These are phyloP conservation scores for Aspergillus tubingensis DNA, from an alignment of 2,329 filamentous ascomycete genomes.

Conservation along the genomic window DNA sequence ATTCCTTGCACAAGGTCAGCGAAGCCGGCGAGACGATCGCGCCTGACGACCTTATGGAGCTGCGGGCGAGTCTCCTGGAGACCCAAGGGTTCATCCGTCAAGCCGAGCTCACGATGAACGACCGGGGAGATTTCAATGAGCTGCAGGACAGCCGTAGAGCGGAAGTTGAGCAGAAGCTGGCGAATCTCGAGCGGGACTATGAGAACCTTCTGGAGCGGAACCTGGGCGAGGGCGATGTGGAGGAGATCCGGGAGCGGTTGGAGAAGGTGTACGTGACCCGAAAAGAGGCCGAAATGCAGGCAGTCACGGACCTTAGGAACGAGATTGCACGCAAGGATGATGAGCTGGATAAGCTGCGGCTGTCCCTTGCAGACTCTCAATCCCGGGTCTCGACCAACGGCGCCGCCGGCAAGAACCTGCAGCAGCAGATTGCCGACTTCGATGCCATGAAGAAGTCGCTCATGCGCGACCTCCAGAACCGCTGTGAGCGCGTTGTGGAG, in stretches of 20 bases:
- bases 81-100: constrained; percentile 91
- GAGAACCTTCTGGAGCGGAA: constrained; percentile 79
- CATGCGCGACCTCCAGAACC: constrained; percentile 97
- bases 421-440: constrained; percentile 98
- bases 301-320: constrained; percentile 73
- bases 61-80: constrained; percentile 78
- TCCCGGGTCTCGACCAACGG: constrained; percentile 60
- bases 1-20: constrained; percentile 74
- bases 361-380: constrained; percentile 72
- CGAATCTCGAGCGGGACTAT: constrained; percentile 76
- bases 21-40: constrained; percentile 75
- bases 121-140: constrained; percentile 64
- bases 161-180: constrained; percentile 75
- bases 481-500: constrained; percentile 96
- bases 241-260: constrained; percentile 79
- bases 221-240: constrained; percentile 73
- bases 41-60: constrained; percentile 74
- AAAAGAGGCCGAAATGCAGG: constrained; percentile 70
- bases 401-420: constrained; percentile 72
- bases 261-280: constrained; percentile 75
- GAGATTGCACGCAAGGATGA: constrained; percentile 76
- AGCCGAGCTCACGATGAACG: constrained; percentile 82
- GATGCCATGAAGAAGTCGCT: constrained; percentile 99
- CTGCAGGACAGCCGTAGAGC: constrained; percentile 65
- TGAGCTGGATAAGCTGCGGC: constrained; percentile 79